Base-by-base conservation (phyloP, 2,329 filamentous ascomycete genomes). In the Lecanicillium sp. region DNA sequence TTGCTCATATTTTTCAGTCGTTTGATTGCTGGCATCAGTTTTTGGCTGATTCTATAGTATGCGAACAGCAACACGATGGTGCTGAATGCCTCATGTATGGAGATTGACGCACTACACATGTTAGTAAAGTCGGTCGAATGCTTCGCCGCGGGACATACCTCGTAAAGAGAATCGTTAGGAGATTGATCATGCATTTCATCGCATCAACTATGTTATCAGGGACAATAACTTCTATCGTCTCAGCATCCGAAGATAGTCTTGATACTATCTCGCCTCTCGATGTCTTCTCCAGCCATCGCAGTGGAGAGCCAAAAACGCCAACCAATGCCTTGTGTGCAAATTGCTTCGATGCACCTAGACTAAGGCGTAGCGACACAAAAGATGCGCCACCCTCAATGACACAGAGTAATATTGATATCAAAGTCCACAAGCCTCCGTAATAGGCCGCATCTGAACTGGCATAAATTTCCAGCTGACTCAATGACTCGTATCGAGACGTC, bases 1-100 rank as follows among this genome's bases (percentile, higher is more conserved):
- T 59, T 87, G 83, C 54, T 86, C 86, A 2, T 87, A 77, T 0
- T 84, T 84, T 2, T 78, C 83, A 62, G 86, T 86, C 33, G 78
- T 75, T 2, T 75, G 83, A 62, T 88, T 83, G 2, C 88, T 72
- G 3, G 84, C 72, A 64, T 23, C 26, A 32, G 5, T 8, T 30
- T 30, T 5, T n/a, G 17, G 8, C 26, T 42, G 27, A 42, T 42
- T 21, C 12, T 32, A 19, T 42, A 42, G 17, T 42, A 42, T 3
- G 17, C 7, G 17, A 42, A 32, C 4, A 32, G 27, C 12, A 42
- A 14, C 5, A 23, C 2, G 3, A 42, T 12, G 3, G 26, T 32
- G 27, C 19, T 32, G 17, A 42, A 23, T 6, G 27, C 12, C 15
- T 32, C 26, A 14, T 42, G 32, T 17, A 17, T 20, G 17, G 39